phyloP scores from a whole-genome alignment of 2,329 filamentous ascomycete genomes.

The Diatrype stigma region DNA sequence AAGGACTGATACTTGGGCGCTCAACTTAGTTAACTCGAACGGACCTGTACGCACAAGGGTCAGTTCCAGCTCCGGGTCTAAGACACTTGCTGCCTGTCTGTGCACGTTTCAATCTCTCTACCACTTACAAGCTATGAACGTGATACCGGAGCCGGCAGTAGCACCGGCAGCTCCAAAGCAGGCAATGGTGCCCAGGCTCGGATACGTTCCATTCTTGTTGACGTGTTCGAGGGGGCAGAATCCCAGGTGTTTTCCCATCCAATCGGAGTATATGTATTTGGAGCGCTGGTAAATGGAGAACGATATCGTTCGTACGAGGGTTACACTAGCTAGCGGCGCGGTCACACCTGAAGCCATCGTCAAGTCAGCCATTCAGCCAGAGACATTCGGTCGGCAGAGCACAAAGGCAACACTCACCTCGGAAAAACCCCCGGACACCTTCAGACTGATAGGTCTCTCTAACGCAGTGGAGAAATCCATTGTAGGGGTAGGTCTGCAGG shows the following conservation, averaged over 20 bases:
- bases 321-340: constrained; percentile 76
- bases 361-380: neutral
- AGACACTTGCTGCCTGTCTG: neutral
- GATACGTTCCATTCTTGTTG: constrained; percentile 65
- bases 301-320: constrained; percentile 70
- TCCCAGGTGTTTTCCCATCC: constrained; percentile 62
- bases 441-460: constrained; percentile 71
- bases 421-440: constrained; percentile 72
- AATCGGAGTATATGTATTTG: constrained; percentile 68
- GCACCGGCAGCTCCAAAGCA: constrained; percentile 78
- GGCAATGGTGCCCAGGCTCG: constrained; percentile 66
- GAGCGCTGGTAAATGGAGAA: constrained; percentile 77
- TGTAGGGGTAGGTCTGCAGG: constrained; percentile 82
- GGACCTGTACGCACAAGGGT: constrained; percentile 49
- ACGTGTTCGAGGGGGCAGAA: constrained; percentile 71
- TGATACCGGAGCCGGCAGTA: constrained; percentile 74
- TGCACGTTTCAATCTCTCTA: neutral
- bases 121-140: constrained; percentile 67
- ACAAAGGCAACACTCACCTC: constrained; percentile 50
- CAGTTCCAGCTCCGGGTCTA: constrained; percentile 2
- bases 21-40: constrained; percentile 86
- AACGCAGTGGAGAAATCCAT: constrained; percentile 70
- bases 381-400: constrained; percentile 4
- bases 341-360: constrained; percentile 54
- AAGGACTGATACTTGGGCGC: constrained; percentile 77